These are phyloP conservation scores for Dryas drummondii DNA, from an alignment of 306 rosid species.

Conservation along the genomic window DNA sequence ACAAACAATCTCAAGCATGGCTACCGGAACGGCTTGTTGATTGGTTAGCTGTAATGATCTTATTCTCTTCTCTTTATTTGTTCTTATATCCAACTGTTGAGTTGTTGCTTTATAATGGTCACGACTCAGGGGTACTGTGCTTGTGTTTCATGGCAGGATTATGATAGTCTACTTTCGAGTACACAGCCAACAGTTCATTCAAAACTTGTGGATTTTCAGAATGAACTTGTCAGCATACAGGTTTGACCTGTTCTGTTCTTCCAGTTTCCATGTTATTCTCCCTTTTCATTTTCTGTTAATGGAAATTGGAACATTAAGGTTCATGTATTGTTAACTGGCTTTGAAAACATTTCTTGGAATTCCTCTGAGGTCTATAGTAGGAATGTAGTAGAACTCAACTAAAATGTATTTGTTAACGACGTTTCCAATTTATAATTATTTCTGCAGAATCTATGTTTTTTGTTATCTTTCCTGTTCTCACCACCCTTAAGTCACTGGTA, in stretches of 20 bases:
- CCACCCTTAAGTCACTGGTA: neutral
- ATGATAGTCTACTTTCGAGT: conserved; percentile 71
- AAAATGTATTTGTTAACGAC: neutral
- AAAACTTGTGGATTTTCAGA: conserved; percentile 67
- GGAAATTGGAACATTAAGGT: neutral
- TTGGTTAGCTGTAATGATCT: conserved; percentile 91
- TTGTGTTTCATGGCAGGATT: conserved; percentile 61
- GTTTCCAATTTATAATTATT: neutral
- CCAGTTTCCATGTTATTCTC: conserved; percentile 6
- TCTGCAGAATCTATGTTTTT: neutral
- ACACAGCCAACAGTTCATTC: conserved; percentile 64
- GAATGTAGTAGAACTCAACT: neutral
- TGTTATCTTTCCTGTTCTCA: conserved; percentile 9
- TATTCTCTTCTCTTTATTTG: conserved; percentile 17
- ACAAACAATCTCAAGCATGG: conserved; percentile 86
- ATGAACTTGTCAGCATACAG: conserved; percentile 68
- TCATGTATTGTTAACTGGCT: neutral
- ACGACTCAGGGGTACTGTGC: neutral
- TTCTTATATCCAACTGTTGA: neutral
- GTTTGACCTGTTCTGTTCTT: conserved; percentile 39
- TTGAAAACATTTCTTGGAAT: neutral
- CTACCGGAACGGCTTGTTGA: conserved; percentile 88
- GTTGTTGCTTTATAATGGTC: neutral
- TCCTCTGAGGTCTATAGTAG: neutral
- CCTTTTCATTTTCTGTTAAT: neutral